A percentile compares a stretch with the other conserved stretches of the same genome.
phyloP scores from a whole-genome alignment of 163 green algal species.

The Trebouxia gelatinosa region DNA sequence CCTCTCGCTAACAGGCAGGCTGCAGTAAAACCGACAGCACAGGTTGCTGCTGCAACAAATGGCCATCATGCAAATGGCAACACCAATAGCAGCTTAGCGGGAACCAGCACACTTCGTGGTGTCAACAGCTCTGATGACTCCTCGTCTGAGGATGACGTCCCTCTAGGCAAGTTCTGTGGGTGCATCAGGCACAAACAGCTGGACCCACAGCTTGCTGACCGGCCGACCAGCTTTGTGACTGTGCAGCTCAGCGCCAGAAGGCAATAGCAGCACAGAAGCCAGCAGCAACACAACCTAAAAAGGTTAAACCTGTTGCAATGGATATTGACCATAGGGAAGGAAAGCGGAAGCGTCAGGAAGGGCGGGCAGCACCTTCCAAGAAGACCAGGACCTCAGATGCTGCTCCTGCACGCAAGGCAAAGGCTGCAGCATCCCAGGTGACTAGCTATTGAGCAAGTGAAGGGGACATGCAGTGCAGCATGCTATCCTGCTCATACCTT shows the following conservation, averaged over 20 bases:
- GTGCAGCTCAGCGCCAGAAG: conserved; percentile 14
- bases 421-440: not conserved
- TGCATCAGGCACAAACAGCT: no score
- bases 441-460: no score
- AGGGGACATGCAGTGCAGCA: no score
- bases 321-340: not conserved
- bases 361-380: not conserved
- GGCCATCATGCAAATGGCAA: not conserved
- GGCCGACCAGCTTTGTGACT: no score
- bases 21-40: no score
- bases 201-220: no score
- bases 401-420: not conserved
- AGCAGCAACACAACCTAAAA: not conserved
- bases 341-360: conserved; percentile 12
- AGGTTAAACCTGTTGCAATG: conserved; percentile 9
- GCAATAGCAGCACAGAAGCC: not conserved
- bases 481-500: no score
- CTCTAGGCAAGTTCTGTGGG: conserved; percentile 6
- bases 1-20: conserved; percentile 21
- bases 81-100: not conserved
- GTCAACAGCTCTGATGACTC: not conserved
- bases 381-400: not conserved
- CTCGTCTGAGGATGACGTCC: conserved; percentile 12
- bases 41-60: not conserved
- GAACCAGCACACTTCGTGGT: no score